phyloP scores from a whole-genome alignment of 495 filamentous ascomycete genomes.

The Evernia prunastri region DNA sequence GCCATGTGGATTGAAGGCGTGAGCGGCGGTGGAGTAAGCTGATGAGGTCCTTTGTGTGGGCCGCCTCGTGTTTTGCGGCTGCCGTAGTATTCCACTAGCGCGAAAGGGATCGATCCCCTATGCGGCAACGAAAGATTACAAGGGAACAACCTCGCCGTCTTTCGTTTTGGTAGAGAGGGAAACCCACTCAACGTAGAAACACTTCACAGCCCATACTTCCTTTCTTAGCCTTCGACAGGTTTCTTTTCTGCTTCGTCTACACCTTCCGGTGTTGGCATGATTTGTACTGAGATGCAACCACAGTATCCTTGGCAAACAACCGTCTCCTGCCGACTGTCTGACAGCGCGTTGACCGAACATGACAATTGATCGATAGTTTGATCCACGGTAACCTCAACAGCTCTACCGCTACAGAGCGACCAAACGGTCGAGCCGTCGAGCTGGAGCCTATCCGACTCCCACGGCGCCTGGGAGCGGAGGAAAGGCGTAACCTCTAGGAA shows the following conservation, averaged over 20 bases:
- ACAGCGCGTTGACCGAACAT: conserved; percentile 6
- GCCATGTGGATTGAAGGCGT: conserved; percentile 4
- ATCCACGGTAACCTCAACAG: conserved; percentile 3
- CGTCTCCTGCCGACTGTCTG: conserved; percentile 2
- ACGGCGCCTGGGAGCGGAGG: conserved; percentile 13
- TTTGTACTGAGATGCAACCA: conserved; percentile 3
- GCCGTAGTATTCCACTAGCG: conserved; percentile 9
- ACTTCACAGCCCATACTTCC: neutral
- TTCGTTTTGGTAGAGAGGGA: neutral
- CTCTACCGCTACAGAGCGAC: neutral
- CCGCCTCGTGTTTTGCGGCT: conserved; percentile 15
- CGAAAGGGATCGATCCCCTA: conserved; percentile 16
- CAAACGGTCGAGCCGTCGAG: conserved; percentile 11
- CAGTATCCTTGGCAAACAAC: conserved; percentile 7
- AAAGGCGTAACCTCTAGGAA: conserved; percentile 20
- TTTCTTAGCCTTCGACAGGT: conserved; percentile 22
- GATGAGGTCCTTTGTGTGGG: conserved; percentile 7
- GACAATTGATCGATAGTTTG: neutral
- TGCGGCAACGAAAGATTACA: conserved; percentile 19
- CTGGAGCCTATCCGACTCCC: conserved; percentile 10
- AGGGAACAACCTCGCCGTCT: conserved; percentile 3
- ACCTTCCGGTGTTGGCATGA: neutral
- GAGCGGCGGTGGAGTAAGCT: neutral
- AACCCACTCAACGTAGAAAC: neutral
- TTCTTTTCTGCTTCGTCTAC: conserved; percentile 17